Evolutionary conservation across 1,284 basidiomycete genomes (phyloP), one percentile per base, ranked within the genome.

Genomic region (Kwoniella shivajii): DNA sequence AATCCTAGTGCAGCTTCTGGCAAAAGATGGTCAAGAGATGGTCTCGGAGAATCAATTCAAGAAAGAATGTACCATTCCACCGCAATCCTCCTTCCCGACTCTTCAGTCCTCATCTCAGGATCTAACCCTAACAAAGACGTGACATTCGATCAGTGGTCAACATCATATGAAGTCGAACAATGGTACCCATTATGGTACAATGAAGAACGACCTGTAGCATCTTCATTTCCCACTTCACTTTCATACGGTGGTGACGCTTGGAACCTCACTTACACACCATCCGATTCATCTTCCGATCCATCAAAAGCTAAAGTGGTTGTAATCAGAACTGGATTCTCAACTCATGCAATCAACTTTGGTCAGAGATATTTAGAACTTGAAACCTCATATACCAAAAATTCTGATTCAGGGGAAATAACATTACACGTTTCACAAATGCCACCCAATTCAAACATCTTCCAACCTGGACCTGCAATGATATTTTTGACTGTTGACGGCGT

Each of bases 281-380:
- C 89, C 24, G 72, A 82, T 71, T 80, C 82, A 4, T 87, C 88
- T 18, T 80, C 84, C 50, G 71, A 77, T 61, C 66, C 74, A 13
- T 59, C 60, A 27, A 78, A 80, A 5, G 84, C 85, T 54, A 90
- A 93, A 37, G 88, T 85, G n/a, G 84, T 86, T 51, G 79, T 98
- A 63, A 82, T 90, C 54, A 89, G 95, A 57, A 84, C 87, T 22
- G 95, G 95, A 11, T 98, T 94, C 83, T 90, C 90, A 4, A 97
- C 92, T 0, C 94, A 97, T 76, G 90, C 86, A 33, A 90, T 96
- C 87, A 94, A 69, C 60, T 70, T 74, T 57, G 77, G 77, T 44
- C 77, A 78, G 61, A 65, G 76, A 50, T 79, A 77, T 61, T 69
- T 92, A 61, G 91, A 79, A 64, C 92, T 92, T 51, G 88, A 62